Evolutionary conservation across 2,329 filamentous ascomycete species (phyloP), one percentile per base, ranked within the genome.

Genomic region (Pseudopyrenochaeta lycopersici): DNA sequence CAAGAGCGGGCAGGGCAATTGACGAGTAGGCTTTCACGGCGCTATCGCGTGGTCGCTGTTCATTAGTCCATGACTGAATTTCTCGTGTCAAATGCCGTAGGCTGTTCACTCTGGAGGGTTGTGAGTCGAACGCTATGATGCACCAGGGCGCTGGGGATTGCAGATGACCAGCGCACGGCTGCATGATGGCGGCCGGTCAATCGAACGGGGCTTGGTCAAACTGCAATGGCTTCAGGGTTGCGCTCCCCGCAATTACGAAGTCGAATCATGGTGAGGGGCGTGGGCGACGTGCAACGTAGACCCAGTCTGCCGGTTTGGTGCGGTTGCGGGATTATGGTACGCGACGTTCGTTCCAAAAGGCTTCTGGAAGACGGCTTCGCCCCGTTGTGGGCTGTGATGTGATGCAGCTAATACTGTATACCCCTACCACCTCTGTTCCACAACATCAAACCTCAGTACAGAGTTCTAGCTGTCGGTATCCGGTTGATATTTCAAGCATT

Each of bases 11-110:
- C 54, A 62, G 51, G 52, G 46, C 55, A 51, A 62, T 62, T 56
- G 54, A 58, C 56, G 60, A 63, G 58, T 63, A 58, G 49, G 30
- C 35, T 41, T 47, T 21, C 35, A 46, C 42, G 54, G 48, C 35
- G 40, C 57, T 62, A 60, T 64, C 59, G 60, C 61, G 59, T 64
- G 60, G n/a, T 46, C 36, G 23, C 32, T n/a, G 49, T 9, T 62
- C 9, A 62, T 64, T 62, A 52, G 59, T 58, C 43, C 47, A 64
- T 56, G 46, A 53, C 49, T 41, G 46, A 42, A 54, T 31, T 15
- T 23, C 38, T 52, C 31, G 21, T 54, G 46, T 56, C 44, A 58
- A 51, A 30, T 42, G 56, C 59, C 59, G 59, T 47, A 60, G 59
- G 54, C 54, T 50, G 36, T 36, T 40, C 31, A 21, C 31, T 29